These are phyloP conservation scores for Monosporascus sp. DNA, from an alignment of 2,329 filamentous ascomycete genomes.

Conservation along the genomic window DNA sequence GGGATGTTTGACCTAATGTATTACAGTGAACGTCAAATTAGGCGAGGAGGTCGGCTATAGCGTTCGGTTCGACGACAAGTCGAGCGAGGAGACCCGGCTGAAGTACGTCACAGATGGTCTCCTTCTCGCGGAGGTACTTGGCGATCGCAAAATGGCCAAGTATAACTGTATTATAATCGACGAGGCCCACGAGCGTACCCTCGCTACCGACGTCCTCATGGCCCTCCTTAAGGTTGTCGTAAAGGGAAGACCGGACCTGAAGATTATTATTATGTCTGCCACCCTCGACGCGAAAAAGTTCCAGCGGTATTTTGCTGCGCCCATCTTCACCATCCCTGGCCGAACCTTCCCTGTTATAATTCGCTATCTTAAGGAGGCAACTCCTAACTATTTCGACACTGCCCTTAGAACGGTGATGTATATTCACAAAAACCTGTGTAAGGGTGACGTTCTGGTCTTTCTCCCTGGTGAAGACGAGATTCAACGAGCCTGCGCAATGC, in stretches of 20 bases:
- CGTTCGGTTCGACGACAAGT: constrained; percentile 97
- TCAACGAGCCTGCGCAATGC: constrained; percentile 83
- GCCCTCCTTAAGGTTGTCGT: constrained; percentile 90
- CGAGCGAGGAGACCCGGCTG: constrained; percentile 78
- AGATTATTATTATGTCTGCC: constrained; percentile 98
- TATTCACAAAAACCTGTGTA: constrained; percentile 80
- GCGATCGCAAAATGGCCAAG: constrained; percentile 83
- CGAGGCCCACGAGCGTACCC: constrained; percentile 95
- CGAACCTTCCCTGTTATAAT: constrained; percentile 96
- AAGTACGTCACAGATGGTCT: constrained; percentile 99
- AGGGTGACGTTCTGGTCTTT: constrained; percentile 92
- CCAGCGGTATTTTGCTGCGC: constrained; percentile 93
- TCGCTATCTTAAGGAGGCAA: constrained; percentile 94
- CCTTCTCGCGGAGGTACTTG: constrained; percentile 92
- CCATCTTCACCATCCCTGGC: constrained; percentile 87
- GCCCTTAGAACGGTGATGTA: constrained; percentile 66
- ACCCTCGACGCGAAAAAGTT: constrained; percentile 98
- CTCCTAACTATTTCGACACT: constrained; percentile 95
- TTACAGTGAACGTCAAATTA: constrained; percentile 70
- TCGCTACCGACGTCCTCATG: constrained; percentile 97
- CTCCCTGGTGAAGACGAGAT: constrained; percentile 98
- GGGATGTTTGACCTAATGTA: no score
- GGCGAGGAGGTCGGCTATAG: constrained; percentile 97
- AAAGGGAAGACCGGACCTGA: constrained; percentile 76
- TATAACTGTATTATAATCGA: constrained; percentile 99